Evolutionary conservation across 2,329 filamentous ascomycete genomes (phyloP).

Genomic region (Diaporthe ampelina): DNA sequence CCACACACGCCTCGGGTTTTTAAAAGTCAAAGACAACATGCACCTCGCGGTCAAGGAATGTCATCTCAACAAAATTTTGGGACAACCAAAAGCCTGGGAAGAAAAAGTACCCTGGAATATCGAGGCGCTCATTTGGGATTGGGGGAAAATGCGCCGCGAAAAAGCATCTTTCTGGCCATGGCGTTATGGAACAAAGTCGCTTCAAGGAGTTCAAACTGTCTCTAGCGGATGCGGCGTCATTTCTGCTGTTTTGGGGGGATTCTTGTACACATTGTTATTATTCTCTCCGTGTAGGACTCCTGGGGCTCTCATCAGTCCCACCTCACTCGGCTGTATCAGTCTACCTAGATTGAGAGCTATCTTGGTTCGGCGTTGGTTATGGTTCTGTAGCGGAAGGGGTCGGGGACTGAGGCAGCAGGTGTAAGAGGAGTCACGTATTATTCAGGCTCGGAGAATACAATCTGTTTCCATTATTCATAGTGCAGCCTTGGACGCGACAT

Average conservation of each 20-base stretch:
- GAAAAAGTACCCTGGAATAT: background rate
- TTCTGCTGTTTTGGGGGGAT: background rate
- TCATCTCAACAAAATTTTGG: slow-evolving; percentile 19
- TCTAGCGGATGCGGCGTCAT: slow-evolving; percentile 12
- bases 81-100: background rate
- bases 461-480: background rate
- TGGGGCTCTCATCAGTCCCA: background rate
- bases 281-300: slow-evolving; percentile 5
- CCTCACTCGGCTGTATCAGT: slow-evolving; percentile 15
- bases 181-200: slow-evolving; percentile 22
- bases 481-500: background rate
- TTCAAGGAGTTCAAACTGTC: slow-evolving; percentile 19
- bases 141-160: background rate
- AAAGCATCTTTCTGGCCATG: slow-evolving; percentile 19
- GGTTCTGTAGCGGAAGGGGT: background rate
- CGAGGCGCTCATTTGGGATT: slow-evolving; percentile 18
- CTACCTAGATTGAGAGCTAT: slow-evolving; percentile 17
- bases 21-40: slow-evolving; percentile 14
- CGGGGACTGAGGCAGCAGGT: background rate
- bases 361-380: slow-evolving; percentile 22
- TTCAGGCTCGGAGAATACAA: background rate
- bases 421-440: slow-evolving; percentile 37
- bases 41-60: slow-evolving; percentile 34
- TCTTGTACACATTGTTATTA: slow-evolving; percentile 11
- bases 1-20: background rate